Evolutionary conservation across 306 rosid species (phyloP).

Genomic region (Trichosanthes truncata): DNA sequence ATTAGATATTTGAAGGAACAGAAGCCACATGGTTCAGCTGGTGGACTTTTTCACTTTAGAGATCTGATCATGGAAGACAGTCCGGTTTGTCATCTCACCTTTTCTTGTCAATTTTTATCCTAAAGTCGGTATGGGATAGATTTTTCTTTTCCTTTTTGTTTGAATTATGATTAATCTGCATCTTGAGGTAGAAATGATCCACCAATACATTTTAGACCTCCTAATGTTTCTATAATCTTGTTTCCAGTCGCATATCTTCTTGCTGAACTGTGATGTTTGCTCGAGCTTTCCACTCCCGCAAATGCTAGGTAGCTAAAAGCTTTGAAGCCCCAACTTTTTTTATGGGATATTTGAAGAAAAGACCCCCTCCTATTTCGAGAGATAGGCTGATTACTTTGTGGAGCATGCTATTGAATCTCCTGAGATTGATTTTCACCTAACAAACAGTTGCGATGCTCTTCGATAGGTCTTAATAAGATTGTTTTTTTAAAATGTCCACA

Average conservation of each 20-base stretch:
- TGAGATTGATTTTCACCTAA: too few species aligned
- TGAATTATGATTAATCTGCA: neutral
- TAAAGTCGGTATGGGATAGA: neutral
- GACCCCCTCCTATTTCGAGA: too few species aligned
- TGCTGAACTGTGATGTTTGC: conserved; percentile 95
- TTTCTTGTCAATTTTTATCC: conserved; percentile 5
- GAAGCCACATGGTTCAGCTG: conserved; percentile 94
- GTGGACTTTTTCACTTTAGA: conserved; percentile 78
- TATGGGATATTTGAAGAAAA: too few species aligned
- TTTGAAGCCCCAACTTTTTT: too few species aligned
- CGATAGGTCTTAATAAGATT: neutral
- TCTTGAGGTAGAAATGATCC: neutral
- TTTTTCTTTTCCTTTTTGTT: neutral
- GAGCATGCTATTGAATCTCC: too few species aligned
- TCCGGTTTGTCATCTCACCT: conserved; percentile 46
- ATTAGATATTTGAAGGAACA: conserved; percentile 84
- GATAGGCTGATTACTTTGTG: too few species aligned
- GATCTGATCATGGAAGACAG: conserved; percentile 88
- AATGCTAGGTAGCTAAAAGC: conserved; percentile 62
- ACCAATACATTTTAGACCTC: neutral
- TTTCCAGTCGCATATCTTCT: conserved; percentile 72
- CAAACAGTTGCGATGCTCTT: neutral
- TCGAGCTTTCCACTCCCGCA: conserved; percentile 83
- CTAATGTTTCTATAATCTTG: conserved; percentile 19
- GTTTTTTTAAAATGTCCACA: conserved; percentile 20